These are phyloP conservation scores for Vanderwaltozyma verrucispora DNA, from an alignment of 805 yeast genomes.

Conservation along the genomic window DNA sequence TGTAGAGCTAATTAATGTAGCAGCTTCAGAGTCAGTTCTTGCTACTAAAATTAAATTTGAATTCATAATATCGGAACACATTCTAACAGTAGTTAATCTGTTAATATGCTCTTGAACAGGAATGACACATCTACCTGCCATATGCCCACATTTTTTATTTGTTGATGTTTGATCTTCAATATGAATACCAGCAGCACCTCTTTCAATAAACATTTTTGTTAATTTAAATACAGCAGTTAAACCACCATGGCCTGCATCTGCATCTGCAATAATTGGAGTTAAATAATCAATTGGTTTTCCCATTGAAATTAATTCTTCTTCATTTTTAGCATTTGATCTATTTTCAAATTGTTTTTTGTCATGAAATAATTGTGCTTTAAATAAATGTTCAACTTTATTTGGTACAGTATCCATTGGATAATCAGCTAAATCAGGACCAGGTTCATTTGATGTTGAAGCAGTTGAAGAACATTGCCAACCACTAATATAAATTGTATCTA, in stretches of 20 bases:
- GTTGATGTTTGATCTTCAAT: conserved; percentile 99
- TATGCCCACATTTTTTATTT: conserved; percentile 97
- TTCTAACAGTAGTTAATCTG: conserved; percentile 86
- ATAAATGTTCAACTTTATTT: conserved; percentile 92
- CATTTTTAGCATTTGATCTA: conserved; percentile 43
- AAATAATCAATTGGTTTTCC: conserved; percentile 73
- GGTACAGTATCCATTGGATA: conserved; percentile 99
- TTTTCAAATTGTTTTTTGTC: conserved; percentile 93
- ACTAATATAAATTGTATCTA: conserved; percentile 86
- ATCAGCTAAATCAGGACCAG: conserved; percentile 97
- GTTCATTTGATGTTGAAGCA: conserved; percentile 95
- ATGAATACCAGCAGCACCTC: conserved; percentile 98
- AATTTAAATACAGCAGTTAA: conserved; percentile 91
- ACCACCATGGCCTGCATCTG: conserved; percentile 99
- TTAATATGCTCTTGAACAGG: conserved; percentile 97
- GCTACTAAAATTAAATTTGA: conserved; percentile 82
- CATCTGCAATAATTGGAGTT: conserved; percentile 94
- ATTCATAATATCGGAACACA: conserved; percentile 89
- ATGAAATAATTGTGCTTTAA: conserved; percentile 94
- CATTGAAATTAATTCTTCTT: conserved; percentile 58
- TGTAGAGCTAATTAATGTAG: conserved; percentile 86
- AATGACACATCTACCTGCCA: conserved; percentile 97
- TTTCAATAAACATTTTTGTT: conserved; percentile 91
- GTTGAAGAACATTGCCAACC: conserved; percentile 99
- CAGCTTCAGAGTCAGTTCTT: conserved; percentile 96